Evolutionary conservation across 805 yeast genomes (phyloP).

Genomic region (Clavispora vitiphila): DNA sequence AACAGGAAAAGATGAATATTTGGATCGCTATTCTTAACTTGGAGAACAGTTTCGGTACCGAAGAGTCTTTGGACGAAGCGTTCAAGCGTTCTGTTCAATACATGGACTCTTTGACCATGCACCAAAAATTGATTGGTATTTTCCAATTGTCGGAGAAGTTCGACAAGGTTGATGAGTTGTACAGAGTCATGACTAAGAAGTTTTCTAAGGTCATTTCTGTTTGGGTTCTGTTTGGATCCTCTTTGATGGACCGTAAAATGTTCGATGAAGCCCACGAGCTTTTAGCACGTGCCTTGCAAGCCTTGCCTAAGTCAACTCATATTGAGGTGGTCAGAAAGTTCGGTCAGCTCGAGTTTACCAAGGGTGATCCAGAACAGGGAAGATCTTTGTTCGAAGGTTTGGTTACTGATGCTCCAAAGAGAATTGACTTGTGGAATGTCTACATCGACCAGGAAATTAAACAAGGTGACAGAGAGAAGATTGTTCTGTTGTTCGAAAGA

Average conservation of each 20-base stretch:
- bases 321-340: slow-evolving; percentile 80
- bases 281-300: slow-evolving; percentile 69
- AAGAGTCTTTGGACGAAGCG: slow-evolving; percentile 71
- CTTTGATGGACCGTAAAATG: slow-evolving; percentile 55
- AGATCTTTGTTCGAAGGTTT: slow-evolving; percentile 93
- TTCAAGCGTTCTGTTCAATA: slow-evolving; percentile 84
- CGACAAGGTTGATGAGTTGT: slow-evolving; percentile 65
- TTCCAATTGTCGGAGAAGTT: slow-evolving; percentile 68
- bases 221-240: slow-evolving; percentile 82
- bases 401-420: slow-evolving; percentile 81
- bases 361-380: slow-evolving; percentile 92
- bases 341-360: slow-evolving; percentile 79
- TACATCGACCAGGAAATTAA: slow-evolving; percentile 92
- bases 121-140: slow-evolving; percentile 72
- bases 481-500: slow-evolving; percentile 79
- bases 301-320: slow-evolving; percentile 67
- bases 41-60: slow-evolving; percentile 89
- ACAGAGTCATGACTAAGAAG: slow-evolving; percentile 61
- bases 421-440: slow-evolving; percentile 92
- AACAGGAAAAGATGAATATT: slow-evolving; percentile 85
- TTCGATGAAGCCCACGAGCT: slow-evolving; percentile 63
- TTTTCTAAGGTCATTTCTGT: slow-evolving; percentile 69
- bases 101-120: slow-evolving; percentile 84
- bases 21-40: slow-evolving; percentile 95
- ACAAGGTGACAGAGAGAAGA: slow-evolving; percentile 51